Base-by-base conservation (phyloP, 768 basidiomycete species). In the Pisolithus marmoratus region DNA sequence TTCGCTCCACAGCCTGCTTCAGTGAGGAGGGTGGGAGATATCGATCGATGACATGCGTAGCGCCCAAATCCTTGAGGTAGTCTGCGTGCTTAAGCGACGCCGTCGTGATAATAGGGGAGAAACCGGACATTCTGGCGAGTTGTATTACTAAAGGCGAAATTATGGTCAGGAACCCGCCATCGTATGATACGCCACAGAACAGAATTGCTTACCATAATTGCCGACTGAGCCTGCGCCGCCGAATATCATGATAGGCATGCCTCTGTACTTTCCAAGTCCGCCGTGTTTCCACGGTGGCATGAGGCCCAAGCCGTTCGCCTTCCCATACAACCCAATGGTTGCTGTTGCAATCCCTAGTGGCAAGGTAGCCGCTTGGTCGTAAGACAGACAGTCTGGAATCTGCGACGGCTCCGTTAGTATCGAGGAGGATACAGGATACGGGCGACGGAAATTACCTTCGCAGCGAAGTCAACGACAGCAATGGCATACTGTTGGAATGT, bases 151-250 rank as follows among this genome's bases (percentile, higher is more conserved):
- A 38, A 53, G 12, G 53, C 55, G 40, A 2, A 17, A 36, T 23
- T 8, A 11, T 17, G 38, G 38, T 67, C 58, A 63, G 58, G 45
- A 46, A 57, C 23, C 31, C 11, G 31, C 31, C 31, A 14, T 14
- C 38, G 0, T 36, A 41, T 56, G 54, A 54, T 26, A 37, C 36
- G 24, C 44, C 12, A 11, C 12, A 42, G 49, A 50, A 58, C 51
- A 49, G 44, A 11, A 11, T 34, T 53, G 56, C 70, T 56, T 63
- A 75, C 79, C 74, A 27, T 67, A 74, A 69, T 79, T 76, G 37
- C 79, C 79, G 3, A 79, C 74, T 37, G 76, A 78, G 41, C 72
- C 72, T 24, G 72, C 60, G 5, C 79, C 79, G 29, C 79, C 79
- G 17, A 78, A 61, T 48, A 81, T 70, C 29, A 81, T 52, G 40